phyloP scores from a whole-genome alignment of 768 basidiomycete species.

The Boletus sp. region DNA sequence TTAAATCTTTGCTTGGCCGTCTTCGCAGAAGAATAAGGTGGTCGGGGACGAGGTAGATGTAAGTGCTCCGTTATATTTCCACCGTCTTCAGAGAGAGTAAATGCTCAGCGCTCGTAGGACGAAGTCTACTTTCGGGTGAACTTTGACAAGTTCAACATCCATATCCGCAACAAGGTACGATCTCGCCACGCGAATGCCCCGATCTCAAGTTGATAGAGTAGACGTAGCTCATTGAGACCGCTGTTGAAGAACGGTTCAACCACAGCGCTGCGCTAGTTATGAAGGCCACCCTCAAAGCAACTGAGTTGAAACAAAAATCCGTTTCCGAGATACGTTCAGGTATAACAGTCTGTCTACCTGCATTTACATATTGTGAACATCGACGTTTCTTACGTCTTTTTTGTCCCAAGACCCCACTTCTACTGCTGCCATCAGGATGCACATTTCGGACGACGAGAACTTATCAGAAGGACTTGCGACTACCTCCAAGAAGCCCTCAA shows the following conservation, averaged over 20 bases:
- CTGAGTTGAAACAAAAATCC: constrained; percentile 59
- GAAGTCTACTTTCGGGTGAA: constrained; percentile 82
- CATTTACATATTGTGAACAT: neutral
- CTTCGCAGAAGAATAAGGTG: constrained; percentile 41
- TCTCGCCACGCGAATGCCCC: neutral
- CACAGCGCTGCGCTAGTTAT: constrained; percentile 67
- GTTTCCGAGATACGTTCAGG: constrained; percentile 65
- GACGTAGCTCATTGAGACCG: constrained; percentile 68
- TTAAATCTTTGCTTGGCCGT: constrained; percentile 23
- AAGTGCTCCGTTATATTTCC: constrained; percentile 24
- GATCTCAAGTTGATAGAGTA: constrained; percentile 12
- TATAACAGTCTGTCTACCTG: constrained; percentile 23
- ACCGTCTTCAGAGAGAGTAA: neutral
- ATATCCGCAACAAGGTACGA: constrained; percentile 81
- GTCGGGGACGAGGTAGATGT: constrained; percentile 65
- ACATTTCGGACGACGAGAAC: constrained; percentile 59
- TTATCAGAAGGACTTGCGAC: constrained; percentile 63
- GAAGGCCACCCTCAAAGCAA: constrained; percentile 64
- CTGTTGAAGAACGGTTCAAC: constrained; percentile 80
- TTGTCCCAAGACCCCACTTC: constrained; percentile 56
- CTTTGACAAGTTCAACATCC: constrained; percentile 81
- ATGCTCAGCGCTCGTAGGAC: constrained; percentile 42
- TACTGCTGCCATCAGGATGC: constrained; percentile 57
- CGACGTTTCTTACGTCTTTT: neutral
- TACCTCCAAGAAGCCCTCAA: constrained; percentile 50